Conservation (phyloP, 257 asterid species). For the Jasminum sambac region DNA sequence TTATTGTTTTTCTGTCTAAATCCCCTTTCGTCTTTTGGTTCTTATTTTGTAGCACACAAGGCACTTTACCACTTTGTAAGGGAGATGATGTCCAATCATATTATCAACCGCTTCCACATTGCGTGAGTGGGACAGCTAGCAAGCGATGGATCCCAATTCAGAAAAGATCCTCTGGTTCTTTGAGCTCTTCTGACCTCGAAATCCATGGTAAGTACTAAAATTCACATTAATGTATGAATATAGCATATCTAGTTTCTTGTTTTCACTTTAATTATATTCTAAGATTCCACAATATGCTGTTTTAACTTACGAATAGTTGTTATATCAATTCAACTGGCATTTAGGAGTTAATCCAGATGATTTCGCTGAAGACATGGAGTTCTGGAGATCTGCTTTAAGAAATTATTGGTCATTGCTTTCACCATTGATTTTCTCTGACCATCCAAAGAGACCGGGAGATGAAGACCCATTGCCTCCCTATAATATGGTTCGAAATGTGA, state of each 20-base stretch:
- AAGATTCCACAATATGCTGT: constrained; percentile 4
- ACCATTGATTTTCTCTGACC: constrained; percentile 94
- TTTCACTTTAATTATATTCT: neutral
- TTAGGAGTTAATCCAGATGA: constrained; percentile 78
- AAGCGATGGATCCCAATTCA: constrained; percentile 79
- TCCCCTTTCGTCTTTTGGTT: constrained; percentile 13
- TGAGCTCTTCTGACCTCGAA: constrained; percentile 54
- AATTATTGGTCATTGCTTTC: constrained; percentile 96
- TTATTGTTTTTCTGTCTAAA: constrained; percentile 7
- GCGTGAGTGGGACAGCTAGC: constrained; percentile 71
- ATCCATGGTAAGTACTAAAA: constrained; percentile 59
- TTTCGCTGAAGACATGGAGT: constrained; percentile 63
- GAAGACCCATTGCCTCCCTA: constrained; percentile 94
- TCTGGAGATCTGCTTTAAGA: constrained; percentile 73
- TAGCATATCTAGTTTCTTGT: neutral
- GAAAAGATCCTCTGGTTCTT: constrained; percentile 51
- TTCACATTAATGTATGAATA: neutral
- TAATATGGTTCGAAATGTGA: constrained; percentile 91
- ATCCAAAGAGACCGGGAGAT: constrained; percentile 97
- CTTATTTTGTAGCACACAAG: constrained; percentile 42
- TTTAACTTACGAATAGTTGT: constrained; percentile 19
- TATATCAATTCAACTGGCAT: constrained; percentile 19
- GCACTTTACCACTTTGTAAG: constrained; percentile 60
- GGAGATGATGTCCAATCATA: constrained; percentile 75
- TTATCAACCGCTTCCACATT: constrained; percentile 66